Conservation (phyloP, 495 filamentous ascomycete genomes). For the Penicillium soppii region DNA sequence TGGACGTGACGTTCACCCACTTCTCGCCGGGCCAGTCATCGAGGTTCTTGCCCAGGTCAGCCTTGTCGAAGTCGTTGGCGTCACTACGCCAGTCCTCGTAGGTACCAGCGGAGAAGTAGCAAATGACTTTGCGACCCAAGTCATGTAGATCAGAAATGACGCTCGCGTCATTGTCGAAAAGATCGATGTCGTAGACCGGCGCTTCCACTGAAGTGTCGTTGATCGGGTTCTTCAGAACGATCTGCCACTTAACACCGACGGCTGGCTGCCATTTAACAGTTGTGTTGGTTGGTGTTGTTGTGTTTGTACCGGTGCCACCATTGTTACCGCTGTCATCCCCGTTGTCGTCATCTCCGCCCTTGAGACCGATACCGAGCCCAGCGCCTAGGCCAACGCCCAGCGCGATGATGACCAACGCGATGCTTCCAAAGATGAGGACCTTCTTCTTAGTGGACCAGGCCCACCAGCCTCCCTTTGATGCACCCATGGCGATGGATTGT, state of each 20-base stretch:
- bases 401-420: conserved; percentile 40
- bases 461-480: conserved; percentile 26
- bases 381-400: conserved; percentile 53
- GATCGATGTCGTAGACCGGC: conserved; percentile 60
- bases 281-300: conserved; percentile 26
- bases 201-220: conserved; percentile 47
- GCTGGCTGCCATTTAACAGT: conserved; percentile 47
- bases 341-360: conserved; percentile 7
- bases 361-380: conserved; percentile 49
- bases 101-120: conserved; percentile 71
- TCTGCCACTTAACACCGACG: conserved; percentile 55
- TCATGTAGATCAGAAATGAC: conserved; percentile 49
- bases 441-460: conserved; percentile 42
- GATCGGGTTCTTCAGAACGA: conserved; percentile 45
- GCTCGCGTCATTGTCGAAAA: conserved; percentile 50
- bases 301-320: conserved; percentile 10
- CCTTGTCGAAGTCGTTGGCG: conserved; percentile 44
- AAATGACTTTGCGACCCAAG: conserved; percentile 58
- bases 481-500: background rate
- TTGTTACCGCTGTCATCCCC: conserved; percentile 20
- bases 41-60: conserved; percentile 53
- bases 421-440: conserved; percentile 24
- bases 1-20: conserved; percentile 61
- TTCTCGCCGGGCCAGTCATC: conserved; percentile 64
- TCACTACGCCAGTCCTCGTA: conserved; percentile 62